phyloP scores from a whole-genome alignment of 192 early-diverging fungal genomes.

The Coemansia sp. region DNA sequence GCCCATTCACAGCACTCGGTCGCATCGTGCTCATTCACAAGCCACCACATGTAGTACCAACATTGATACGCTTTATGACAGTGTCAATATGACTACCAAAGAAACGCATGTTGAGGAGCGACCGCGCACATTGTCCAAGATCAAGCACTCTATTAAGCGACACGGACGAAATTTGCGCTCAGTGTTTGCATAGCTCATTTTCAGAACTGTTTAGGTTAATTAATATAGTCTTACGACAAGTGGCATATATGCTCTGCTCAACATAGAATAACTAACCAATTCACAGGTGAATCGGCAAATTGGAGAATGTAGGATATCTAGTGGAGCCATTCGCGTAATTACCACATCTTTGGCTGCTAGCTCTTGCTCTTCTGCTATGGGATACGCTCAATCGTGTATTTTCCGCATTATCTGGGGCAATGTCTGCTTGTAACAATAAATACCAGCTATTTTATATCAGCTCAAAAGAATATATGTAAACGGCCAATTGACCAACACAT shows the following conservation, averaged over 20 bases:
- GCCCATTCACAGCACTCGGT: slow-evolving; percentile 8
- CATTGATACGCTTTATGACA: neutral
- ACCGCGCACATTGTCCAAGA: neutral
- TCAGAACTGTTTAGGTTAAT: neutral
- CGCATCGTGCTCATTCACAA: neutral
- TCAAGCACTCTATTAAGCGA: neutral
- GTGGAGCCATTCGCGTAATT: slow-evolving; percentile 10
- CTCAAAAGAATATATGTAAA: neutral
- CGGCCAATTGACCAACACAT: too few species aligned
- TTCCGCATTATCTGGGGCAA: neutral
- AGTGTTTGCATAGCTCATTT: slow-evolving; percentile 2
- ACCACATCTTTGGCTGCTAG: slow-evolving; percentile 40
- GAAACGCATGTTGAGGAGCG: neutral
- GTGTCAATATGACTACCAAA: neutral
- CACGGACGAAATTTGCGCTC: slow-evolving; percentile 4
- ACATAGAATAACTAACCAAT: slow-evolving; percentile 80
- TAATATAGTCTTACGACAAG: neutral
- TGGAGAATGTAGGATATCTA: slow-evolving; percentile 18
- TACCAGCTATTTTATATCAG: neutral
- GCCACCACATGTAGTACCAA: neutral
- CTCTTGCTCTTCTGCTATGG: slow-evolving; percentile 31
- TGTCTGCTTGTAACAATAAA: neutral
- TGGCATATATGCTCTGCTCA: slow-evolving; percentile 11
- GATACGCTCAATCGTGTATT: slow-evolving; percentile 22
- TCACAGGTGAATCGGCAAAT: slow-evolving; percentile 75